Evolutionary conservation across 768 basidiomycete genomes (phyloP), one percentile per base, ranked within the genome.

Genomic region (Lyophyllum atratum): DNA sequence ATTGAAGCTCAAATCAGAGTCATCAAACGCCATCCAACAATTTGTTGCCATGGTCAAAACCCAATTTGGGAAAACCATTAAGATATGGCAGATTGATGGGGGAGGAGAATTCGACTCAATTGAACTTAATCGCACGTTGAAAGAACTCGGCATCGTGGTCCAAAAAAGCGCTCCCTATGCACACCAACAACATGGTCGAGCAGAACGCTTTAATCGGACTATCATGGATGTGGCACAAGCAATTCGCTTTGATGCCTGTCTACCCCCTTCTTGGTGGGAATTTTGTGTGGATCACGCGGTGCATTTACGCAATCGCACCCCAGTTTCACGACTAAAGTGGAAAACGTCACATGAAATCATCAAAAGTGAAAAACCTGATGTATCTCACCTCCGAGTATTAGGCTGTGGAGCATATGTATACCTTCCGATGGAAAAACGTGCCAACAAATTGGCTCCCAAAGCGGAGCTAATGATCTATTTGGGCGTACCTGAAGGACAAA

Each of bases 361-460:
- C 4, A 42, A 19, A 9, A 21, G 22, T 2, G 29, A 34, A 29
- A 54, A 49, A 26, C 52, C 58, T 1, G 47, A 54, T 29, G 17
- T 59, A 11, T 44, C 52, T 1, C n/a, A 49, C 4, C 9, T 54
- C 4, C 21, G 40, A n/a, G 58, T 59, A 3, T 45, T 59, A 9
- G 58, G 58, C 26, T 59, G 58, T 49, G 58, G 47, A 10, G 48
- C 58, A 17, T 59, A 59, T 11, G 39, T 59, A 2, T 54, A 33
- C 11, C 9, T 54, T 5, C 58, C 52, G 1, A 39, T 39, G 34
- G 37, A 39, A 15, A 39, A 39, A 39, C 6, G 37, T 6, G 11
- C 4, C 11, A 39, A 39, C 15, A 39, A 39, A 39, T 14, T 17
- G 4, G 9, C 37, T 10, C 37, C 37, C 15, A 39, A 39, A 39